phyloP scores from a whole-genome alignment of 1,284 basidiomycete species.

The Xanthoconium separans region DNA sequence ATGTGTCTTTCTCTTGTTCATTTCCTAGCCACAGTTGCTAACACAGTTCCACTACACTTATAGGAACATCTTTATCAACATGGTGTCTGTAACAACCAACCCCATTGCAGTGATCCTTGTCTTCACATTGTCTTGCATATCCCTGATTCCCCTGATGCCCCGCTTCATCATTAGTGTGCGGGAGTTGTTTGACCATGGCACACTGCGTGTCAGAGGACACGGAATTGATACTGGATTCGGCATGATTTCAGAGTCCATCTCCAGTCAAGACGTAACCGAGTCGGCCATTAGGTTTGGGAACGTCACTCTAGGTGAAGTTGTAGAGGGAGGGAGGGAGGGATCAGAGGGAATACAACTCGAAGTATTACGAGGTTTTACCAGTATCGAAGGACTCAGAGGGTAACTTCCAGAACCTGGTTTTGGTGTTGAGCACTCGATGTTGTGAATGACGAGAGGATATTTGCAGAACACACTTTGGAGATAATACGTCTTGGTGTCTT shows the following conservation, averaged over 20 bases:
- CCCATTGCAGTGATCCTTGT: neutral
- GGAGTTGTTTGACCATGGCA: constrained; percentile 5
- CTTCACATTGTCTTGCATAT: neutral
- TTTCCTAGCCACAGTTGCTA: neutral
- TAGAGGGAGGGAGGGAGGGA: neutral
- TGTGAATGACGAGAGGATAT: no score
- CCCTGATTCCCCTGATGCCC: neutral
- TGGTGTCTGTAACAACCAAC: neutral
- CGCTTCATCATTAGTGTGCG: constrained; percentile 9
- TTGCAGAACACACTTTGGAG: no score
- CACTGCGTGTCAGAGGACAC: neutral
- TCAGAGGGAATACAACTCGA: neutral
- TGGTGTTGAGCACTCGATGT: no score
- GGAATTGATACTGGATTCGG: constrained; percentile 7
- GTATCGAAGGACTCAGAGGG: neutral
- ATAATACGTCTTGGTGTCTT: no score
- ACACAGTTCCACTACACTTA: no score
- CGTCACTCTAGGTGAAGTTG: neutral
- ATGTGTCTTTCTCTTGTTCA: neutral
- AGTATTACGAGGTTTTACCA: neutral
- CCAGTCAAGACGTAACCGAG: neutral
- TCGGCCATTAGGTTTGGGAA: neutral
- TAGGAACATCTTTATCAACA: neutral
- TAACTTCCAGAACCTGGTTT: no score
- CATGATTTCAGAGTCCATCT: neutral